Percentiles rank a stretch among this genome's conserved stretches.
phyloP scores from a whole-genome alignment of 2,329 filamentous ascomycete species.

The Xylariaceae sp. region DNA sequence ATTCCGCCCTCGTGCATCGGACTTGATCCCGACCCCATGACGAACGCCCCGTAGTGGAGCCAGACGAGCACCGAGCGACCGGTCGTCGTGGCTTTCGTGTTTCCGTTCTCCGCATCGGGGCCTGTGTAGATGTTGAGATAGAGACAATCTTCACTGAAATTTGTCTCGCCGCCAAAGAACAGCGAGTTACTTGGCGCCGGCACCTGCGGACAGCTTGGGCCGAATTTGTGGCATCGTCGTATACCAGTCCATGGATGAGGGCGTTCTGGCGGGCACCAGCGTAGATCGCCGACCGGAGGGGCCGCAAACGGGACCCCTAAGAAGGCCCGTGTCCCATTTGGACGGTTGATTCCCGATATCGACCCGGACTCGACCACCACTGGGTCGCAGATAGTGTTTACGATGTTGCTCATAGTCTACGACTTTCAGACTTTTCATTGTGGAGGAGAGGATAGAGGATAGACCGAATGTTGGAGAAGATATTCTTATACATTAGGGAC shows the following conservation, averaged over 20 bases:
- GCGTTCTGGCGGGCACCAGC: conserved; percentile 10
- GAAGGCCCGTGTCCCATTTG: conserved; percentile 8
- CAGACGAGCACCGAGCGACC: conserved; percentile 12
- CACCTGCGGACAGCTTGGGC: conserved; percentile 1
- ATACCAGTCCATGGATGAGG: conserved; percentile 7
- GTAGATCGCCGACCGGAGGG: conserved; percentile 10
- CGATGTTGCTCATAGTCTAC: too few relatives aligned
- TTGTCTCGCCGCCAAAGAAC: conserved; percentile 2
- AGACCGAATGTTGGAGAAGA: too few relatives aligned
- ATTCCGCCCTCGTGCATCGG: conserved; percentile 11
- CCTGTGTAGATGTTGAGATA: conserved; percentile 13
- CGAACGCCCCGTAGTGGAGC: conserved; percentile 15
- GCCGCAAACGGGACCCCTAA: conserved; percentile 9
- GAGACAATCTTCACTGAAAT: conserved; percentile 14
- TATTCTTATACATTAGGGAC: too few relatives aligned
- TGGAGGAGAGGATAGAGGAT: too few relatives aligned
- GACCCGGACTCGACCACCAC: conserved; percentile 10
- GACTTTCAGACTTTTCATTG: too few relatives aligned
- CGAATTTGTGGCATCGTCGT: conserved; percentile 3
- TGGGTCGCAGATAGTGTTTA: too few relatives aligned
- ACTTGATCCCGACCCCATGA: conserved; percentile 10
- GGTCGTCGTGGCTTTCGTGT: too few relatives aligned
- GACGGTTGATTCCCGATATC: conserved; percentile 6
- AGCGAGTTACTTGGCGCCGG: conserved; percentile 2
- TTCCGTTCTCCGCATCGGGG: conserved; percentile 1